These are phyloP conservation scores for Lentinula boryana DNA, from an alignment of 768 basidiomycete genomes.

Conservation along the genomic window DNA sequence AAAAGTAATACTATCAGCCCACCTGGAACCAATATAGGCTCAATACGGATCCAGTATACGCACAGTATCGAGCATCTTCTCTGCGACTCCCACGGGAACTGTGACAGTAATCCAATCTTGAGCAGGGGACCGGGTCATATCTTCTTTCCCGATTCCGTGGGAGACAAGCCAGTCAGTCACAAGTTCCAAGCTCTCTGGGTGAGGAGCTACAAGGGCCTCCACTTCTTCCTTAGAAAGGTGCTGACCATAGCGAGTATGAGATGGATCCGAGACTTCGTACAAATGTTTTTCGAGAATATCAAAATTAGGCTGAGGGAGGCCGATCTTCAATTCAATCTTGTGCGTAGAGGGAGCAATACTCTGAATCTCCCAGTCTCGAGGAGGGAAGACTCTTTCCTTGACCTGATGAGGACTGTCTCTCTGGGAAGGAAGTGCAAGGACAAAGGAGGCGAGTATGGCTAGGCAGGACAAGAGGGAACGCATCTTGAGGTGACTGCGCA, in stretches of 20 bases:
- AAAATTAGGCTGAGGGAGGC: slow-evolving; percentile 49
- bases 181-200: slow-evolving; percentile 39
- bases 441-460: slow-evolving; percentile 12
- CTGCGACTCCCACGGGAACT: slow-evolving; percentile 52
- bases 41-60: slow-evolving; percentile 1
- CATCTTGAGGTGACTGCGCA: slow-evolving; percentile 4
- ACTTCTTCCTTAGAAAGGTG: slow-evolving; percentile 63
- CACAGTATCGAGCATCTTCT: slow-evolving; percentile 71
- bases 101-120: slow-evolving; percentile 64
- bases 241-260: slow-evolving; percentile 46
- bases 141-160: slow-evolving; percentile 44
- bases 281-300: slow-evolving; percentile 42
- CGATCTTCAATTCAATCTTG: slow-evolving; percentile 51
- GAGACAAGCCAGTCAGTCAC: slow-evolving; percentile 60
- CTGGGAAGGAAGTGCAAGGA: slow-evolving; percentile 16
- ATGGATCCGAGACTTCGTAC: slow-evolving; percentile 53
- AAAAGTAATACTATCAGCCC: not conserved
- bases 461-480: slow-evolving; percentile 7
- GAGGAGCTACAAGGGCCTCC: slow-evolving; percentile 55
- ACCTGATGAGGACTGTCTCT: slow-evolving; percentile 21
- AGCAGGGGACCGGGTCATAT: slow-evolving; percentile 51
- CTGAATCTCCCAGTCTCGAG: slow-evolving; percentile 42
- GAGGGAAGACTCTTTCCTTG: slow-evolving; percentile 46
- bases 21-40: not conserved
- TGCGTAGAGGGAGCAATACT: slow-evolving; percentile 37